A percentile compares a stretch with the other conserved stretches of the same genome.
Conservation (phyloP, 2,329 filamentous ascomycete species). For the Sporothrix pallida region DNA sequence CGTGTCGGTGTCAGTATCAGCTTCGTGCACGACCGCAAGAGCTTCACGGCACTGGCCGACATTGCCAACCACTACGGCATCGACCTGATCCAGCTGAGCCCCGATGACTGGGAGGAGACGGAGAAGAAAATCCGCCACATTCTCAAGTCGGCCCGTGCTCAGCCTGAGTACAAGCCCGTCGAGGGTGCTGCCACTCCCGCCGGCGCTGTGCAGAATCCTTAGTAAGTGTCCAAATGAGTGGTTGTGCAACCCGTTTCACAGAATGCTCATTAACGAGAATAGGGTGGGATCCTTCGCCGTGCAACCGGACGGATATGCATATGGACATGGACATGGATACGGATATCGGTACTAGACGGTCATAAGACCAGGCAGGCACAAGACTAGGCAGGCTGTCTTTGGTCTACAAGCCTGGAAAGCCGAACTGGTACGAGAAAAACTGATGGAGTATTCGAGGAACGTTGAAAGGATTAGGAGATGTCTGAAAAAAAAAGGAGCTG, state of each 20-base stretch:
- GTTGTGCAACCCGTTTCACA: too few species aligned
- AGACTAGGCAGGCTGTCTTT: too few species aligned
- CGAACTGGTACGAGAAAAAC: too few species aligned
- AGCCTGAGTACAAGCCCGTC: conserved; percentile 50
- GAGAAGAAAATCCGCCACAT: conserved; percentile 82
- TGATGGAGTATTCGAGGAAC: too few species aligned
- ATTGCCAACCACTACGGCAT: conserved; percentile 83
- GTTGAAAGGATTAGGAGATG: background rate
- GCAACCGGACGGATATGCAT: too few species aligned
- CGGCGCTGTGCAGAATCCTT: conserved; percentile 30
- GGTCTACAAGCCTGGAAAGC: too few species aligned
- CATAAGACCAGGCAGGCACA: too few species aligned
- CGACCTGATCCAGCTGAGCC: conserved; percentile 79
- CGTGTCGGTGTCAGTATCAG: conserved; percentile 95
- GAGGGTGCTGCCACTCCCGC: conserved; percentile 24
- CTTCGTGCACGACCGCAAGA: conserved; percentile 86
- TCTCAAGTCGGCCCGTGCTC: conserved; percentile 72
- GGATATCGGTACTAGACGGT: too few species aligned
- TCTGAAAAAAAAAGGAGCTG: background rate
- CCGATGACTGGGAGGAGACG: conserved; percentile 87
- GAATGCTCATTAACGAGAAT: background rate
- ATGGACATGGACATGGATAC: too few species aligned
- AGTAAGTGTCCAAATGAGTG: background rate
- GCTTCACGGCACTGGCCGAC: conserved; percentile 77
- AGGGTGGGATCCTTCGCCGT: background rate